phyloP scores from a whole-genome alignment of 768 basidiomycete species.

The Trametes meyenii region DNA sequence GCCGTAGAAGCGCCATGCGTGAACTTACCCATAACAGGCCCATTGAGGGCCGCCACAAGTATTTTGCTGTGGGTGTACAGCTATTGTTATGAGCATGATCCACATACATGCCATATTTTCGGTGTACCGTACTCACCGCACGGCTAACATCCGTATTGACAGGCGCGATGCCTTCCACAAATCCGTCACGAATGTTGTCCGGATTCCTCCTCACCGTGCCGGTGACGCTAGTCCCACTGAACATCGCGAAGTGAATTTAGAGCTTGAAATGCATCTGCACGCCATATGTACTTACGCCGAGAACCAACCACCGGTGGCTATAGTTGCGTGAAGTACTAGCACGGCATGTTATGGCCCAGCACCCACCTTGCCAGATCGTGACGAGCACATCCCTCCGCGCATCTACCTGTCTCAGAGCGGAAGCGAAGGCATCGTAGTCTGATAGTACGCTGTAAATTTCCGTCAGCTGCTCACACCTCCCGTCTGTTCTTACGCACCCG shows the following conservation, averaged over 20 bases:
- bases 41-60: slow-evolving; percentile 71
- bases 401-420: slow-evolving; percentile 59
- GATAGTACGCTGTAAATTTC: background rate
- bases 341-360: background rate
- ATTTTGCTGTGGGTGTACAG: slow-evolving; percentile 71
- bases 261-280: background rate
- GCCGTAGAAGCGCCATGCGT: background rate
- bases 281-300: slow-evolving; percentile 55
- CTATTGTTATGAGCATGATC: slow-evolving; percentile 35
- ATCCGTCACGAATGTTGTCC: slow-evolving; percentile 44
- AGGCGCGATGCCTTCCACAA: slow-evolving; percentile 48
- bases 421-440: slow-evolving; percentile 69
- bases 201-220: slow-evolving; percentile 4
- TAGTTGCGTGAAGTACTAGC: background rate
- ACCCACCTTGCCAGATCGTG: slow-evolving; percentile 67
- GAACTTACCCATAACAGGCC: slow-evolving; percentile 69
- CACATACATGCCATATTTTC: background rate
- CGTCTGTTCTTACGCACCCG: slow-evolving; percentile 36
- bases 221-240: slow-evolving; percentile 52
- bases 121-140: slow-evolving; percentile 48
- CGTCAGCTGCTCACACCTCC: background rate
- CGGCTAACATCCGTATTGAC: slow-evolving; percentile 63
- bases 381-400: slow-evolving; percentile 60
- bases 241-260: background rate
- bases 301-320: slow-evolving; percentile 72